Percentiles rank a stretch among this genome's conserved stretches.
phyloP scores from a whole-genome alignment of 176 grass and related monocot genomes.

The Puya raimondii region DNA sequence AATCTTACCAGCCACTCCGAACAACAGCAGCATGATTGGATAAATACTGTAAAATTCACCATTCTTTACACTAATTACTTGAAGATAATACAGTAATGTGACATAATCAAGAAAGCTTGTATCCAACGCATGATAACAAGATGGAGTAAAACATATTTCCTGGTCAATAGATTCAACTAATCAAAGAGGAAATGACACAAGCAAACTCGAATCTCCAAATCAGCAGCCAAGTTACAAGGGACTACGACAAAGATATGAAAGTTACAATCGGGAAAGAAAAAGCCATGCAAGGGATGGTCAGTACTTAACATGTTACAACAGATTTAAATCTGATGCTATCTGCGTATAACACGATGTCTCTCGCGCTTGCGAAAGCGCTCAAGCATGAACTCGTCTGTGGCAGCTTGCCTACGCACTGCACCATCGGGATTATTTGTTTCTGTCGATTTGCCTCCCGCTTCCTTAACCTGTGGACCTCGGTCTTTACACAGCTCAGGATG shows the following conservation, averaged over 20 bases:
- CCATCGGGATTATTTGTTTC: constrained; percentile 34
- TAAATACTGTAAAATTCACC: too few relatives aligned
- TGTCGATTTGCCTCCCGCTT: constrained; percentile 31
- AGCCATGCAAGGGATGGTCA: background rate
- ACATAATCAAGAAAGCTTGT: background rate
- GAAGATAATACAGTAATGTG: background rate
- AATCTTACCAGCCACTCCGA: too few relatives aligned
- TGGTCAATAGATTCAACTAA: background rate
- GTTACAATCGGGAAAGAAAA: background rate
- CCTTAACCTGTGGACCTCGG: constrained; percentile 26
- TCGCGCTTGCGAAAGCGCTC: constrained; percentile 70
- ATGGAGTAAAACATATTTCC: background rate
- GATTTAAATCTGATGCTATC: constrained; percentile 23
- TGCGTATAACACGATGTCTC: constrained; percentile 56
- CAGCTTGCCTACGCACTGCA: constrained; percentile 49
- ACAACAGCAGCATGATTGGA: too few relatives aligned
- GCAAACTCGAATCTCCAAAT: background rate
- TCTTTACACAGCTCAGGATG: constrained; percentile 58
- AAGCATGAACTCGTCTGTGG: constrained; percentile 68
- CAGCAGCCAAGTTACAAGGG: background rate
- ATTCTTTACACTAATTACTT: too few relatives aligned
- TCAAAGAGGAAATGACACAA: background rate
- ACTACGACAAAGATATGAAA: background rate
- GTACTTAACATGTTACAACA: background rate
- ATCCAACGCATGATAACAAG: background rate